Conservation (phyloP, 2,329 filamentous ascomycete species). For the Apiospora phragmitis region DNA sequence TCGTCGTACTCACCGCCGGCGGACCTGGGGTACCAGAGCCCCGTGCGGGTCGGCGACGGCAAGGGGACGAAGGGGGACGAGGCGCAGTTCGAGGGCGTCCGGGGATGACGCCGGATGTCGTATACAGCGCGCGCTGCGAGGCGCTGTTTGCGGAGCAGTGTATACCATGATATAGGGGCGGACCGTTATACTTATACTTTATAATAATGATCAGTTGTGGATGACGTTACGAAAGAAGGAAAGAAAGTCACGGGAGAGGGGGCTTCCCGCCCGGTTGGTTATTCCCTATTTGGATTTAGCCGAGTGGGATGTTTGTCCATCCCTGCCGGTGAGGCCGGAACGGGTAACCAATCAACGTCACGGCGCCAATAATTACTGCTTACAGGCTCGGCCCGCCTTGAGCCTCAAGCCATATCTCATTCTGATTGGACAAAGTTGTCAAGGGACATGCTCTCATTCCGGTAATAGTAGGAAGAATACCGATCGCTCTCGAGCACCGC, state of each 20-base stretch:
- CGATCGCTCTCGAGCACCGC: not conserved
- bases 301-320: too few relatives aligned
- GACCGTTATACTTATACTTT: not conserved
- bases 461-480: not conserved
- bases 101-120: conserved; percentile 35
- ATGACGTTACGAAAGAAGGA: not conserved
- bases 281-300: too few relatives aligned
- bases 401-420: too few relatives aligned
- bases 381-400: too few relatives aligned
- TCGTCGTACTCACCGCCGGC: conserved; percentile 34
- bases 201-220: not conserved
- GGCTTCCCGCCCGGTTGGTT: too few relatives aligned
- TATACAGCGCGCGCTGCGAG: conserved; percentile 35
- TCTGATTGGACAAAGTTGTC: not conserved
- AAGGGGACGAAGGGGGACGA: conserved; percentile 19
- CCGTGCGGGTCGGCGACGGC: conserved; percentile 21
- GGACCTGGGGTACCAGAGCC: conserved; percentile 22
- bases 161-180: conserved; percentile 12
- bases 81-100: conserved; percentile 26
- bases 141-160: conserved; percentile 32
- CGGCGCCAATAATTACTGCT: too few relatives aligned
- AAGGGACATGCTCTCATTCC: not conserved
- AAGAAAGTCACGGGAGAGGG: not conserved
- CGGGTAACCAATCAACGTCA: too few relatives aligned
- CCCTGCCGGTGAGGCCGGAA: too few relatives aligned